phyloP scores from a whole-genome alignment of 306 rosid genomes.

The Vigna reflexopilosa region DNA sequence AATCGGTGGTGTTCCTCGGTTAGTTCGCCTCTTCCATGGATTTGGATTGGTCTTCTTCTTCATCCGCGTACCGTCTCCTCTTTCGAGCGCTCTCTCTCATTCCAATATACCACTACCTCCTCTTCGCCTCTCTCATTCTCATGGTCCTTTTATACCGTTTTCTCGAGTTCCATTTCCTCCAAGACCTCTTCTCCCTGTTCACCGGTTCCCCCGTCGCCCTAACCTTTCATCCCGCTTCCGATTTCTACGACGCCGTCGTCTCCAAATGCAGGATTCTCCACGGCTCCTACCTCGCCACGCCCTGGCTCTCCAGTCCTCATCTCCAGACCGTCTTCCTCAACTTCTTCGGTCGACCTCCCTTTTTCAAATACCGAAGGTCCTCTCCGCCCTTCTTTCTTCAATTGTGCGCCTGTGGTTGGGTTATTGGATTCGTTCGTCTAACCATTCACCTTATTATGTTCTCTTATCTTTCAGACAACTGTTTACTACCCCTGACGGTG shows the following conservation, averaged over 20 bases:
- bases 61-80: conserved; percentile 55
- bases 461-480: conserved; percentile 59
- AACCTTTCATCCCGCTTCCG: conserved; percentile 57
- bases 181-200: conserved; percentile 64
- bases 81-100: conserved; percentile 54
- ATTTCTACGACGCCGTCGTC: conserved; percentile 68
- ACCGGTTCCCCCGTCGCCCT: conserved; percentile 61
- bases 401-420: background rate
- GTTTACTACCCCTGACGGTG: conserved; percentile 65
- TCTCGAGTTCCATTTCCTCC: conserved; percentile 73
- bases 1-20: no score
- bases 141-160: conserved; percentile 60
- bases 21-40: background rate
- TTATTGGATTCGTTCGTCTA: conserved; percentile 40
- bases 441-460: background rate
- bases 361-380: conserved; percentile 75
- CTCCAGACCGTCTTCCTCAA: conserved; percentile 77
- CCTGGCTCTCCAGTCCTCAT: conserved; percentile 92
- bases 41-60: conserved; percentile 26
- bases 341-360: conserved; percentile 73
- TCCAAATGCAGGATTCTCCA: conserved; percentile 83
- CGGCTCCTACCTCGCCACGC: conserved; percentile 67
- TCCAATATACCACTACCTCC: conserved; percentile 61
- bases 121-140: conserved; percentile 35
- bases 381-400: background rate